Percentiles rank a stretch among this genome's conserved stretches.
Conservation (phyloP, 2,329 filamentous ascomycete genomes). For the Akanthomyces dipterigenus region DNA sequence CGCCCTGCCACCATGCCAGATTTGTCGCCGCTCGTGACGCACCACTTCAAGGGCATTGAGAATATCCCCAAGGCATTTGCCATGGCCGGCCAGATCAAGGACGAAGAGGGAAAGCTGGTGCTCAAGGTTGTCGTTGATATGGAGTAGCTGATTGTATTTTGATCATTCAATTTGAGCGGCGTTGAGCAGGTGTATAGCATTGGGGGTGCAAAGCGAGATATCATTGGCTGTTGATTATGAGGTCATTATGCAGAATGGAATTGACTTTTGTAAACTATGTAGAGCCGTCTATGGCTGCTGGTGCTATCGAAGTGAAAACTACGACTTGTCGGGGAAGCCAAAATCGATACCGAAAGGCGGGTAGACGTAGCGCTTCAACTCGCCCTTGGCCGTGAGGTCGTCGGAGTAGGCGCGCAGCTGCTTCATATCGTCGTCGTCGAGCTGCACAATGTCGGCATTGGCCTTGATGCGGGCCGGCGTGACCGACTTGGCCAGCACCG, state of each 20-base stretch:
- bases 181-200: neutral
- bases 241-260: neutral
- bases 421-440: conserved; percentile 56
- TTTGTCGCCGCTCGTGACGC: conserved; percentile 63
- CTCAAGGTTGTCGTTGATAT: conserved; percentile 64
- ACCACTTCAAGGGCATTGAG: conserved; percentile 58
- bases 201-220: conserved; percentile 3
- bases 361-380: conserved; percentile 58
- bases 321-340: conserved; percentile 63
- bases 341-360: conserved; percentile 63
- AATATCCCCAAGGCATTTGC: conserved; percentile 61
- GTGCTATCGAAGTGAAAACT: neutral
- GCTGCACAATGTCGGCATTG: conserved; percentile 60
- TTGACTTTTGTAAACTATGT: neutral
- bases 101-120: conserved; percentile 62
- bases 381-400: conserved; percentile 40
- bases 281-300: conserved; percentile 9
- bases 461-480: conserved; percentile 61
- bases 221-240: neutral
- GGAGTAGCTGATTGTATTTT: conserved; percentile 12
- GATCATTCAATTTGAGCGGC: neutral
- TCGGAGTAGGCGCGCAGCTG: conserved; percentile 52
- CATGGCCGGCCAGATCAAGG: conserved; percentile 65
- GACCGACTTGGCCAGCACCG: conserved; percentile 68
- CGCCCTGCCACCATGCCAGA: conserved; percentile 50